phyloP scores from a whole-genome alignment of 2,329 filamentous ascomycete genomes.

The Xylaria sp. region DNA sequence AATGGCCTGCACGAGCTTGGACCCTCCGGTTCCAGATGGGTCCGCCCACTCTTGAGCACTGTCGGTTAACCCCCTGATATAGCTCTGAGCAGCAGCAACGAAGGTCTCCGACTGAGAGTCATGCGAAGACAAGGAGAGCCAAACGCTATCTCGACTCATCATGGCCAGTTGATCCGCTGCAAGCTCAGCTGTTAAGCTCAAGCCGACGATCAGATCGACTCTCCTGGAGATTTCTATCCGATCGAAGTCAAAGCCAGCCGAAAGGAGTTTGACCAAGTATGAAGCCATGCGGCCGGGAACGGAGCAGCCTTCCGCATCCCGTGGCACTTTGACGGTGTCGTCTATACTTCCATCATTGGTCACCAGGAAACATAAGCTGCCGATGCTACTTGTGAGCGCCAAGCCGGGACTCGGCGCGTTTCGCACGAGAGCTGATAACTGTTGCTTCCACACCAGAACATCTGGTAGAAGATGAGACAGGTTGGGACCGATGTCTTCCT shows the following conservation, averaged over 20 bases:
- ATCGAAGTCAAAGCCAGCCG: constrained; percentile 36
- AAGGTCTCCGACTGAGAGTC: constrained; percentile 37
- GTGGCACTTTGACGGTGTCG: constrained; percentile 28
- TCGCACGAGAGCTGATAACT: constrained; percentile 53
- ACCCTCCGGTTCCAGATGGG: constrained; percentile 31
- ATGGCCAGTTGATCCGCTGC: constrained; percentile 50
- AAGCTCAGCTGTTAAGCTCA: constrained; percentile 47
- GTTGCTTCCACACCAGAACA: constrained; percentile 57
- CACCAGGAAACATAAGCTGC: constrained; percentile 64
- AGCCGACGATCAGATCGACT: constrained; percentile 47
- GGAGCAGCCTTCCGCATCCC: constrained; percentile 66
- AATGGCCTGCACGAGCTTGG: constrained; percentile 38
- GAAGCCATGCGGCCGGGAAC: constrained; percentile 69
- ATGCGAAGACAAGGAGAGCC: constrained; percentile 37
- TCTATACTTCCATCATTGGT: constrained; percentile 25
- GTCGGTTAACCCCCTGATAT: constrained; percentile 34
- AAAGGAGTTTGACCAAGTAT: constrained; percentile 59
- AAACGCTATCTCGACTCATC: constrained; percentile 42
- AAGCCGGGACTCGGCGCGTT: constrained; percentile 55
- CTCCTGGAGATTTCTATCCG: constrained; percentile 39
- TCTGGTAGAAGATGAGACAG: constrained; percentile 53
- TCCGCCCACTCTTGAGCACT: constrained; percentile 37
- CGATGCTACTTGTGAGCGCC: constrained; percentile 67
- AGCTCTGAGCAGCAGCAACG: constrained; percentile 37
- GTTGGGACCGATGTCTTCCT: constrained; percentile 20